These are phyloP conservation scores for Fusarium buharicum DNA, from an alignment of 2,329 filamentous ascomycete genomes.

Conservation along the genomic window DNA sequence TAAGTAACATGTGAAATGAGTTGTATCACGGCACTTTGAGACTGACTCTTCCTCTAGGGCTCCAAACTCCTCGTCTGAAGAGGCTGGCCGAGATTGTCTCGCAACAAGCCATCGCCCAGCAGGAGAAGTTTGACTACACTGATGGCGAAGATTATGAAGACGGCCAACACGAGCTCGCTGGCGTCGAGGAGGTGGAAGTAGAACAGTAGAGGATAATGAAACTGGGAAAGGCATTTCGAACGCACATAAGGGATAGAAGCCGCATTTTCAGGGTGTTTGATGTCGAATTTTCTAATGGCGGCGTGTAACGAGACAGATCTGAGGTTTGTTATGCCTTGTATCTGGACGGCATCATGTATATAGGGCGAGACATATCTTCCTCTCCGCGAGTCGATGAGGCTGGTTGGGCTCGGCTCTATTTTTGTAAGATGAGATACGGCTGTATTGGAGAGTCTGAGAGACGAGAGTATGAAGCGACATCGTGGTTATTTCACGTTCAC, in stretches of 20 bases:
- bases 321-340: slow-evolving; percentile 32
- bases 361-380: slow-evolving; percentile 28
- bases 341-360: slow-evolving; percentile 44
- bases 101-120: slow-evolving; percentile 93
- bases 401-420: slow-evolving; percentile 26
- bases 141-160: slow-evolving; percentile 58
- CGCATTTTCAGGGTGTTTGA: slow-evolving; percentile 47
- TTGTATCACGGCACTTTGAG: slow-evolving; percentile 16
- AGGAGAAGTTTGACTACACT: slow-evolving; percentile 79
- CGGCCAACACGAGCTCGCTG: slow-evolving; percentile 60
- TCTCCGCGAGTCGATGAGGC: slow-evolving; percentile 35
- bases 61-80: slow-evolving; percentile 95
- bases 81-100: slow-evolving; percentile 98
- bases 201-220: slow-evolving; percentile 46
- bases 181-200: slow-evolving; percentile 60
- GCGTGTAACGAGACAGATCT: slow-evolving; percentile 42
- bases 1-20: slow-evolving; percentile 59
- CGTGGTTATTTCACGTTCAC: slow-evolving; percentile 35
- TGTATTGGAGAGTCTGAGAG: slow-evolving; percentile 38
- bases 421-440: slow-evolving; percentile 45
- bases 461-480: slow-evolving; percentile 39
- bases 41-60: slow-evolving; percentile 68
- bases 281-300: slow-evolving; percentile 44
- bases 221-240: slow-evolving; percentile 40
- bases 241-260: slow-evolving; percentile 46